Conservation (phyloP, 2,329 filamentous ascomycete genomes). For the Ustilaginoidea virens region DNA sequence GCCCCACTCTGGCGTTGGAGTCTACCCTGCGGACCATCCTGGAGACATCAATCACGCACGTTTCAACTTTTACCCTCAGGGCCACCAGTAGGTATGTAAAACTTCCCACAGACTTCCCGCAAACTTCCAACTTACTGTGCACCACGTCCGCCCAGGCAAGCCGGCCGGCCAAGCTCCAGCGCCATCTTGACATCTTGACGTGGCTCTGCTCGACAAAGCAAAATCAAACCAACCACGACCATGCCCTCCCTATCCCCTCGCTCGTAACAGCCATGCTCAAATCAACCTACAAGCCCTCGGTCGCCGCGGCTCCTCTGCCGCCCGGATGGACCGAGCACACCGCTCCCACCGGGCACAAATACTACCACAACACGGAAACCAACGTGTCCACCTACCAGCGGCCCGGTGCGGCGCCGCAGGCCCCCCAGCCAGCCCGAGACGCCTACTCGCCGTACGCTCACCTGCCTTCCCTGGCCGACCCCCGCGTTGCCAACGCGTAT, state of each 20-base stretch:
- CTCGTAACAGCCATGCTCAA: constrained; percentile 45
- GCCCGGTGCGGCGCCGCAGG: constrained; percentile 29
- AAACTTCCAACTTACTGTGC: no score
- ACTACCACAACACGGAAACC: constrained; percentile 73
- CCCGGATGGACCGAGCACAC: constrained; percentile 88
- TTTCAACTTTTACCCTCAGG: no score
- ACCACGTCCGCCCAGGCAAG: no score
- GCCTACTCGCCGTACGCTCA: constrained; percentile 12
- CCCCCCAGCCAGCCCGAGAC: constrained; percentile 15
- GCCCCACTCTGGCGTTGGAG: no score
- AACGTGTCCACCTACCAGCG: constrained; percentile 79
- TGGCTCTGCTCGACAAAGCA: no score
- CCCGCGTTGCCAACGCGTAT: constrained; percentile 43
- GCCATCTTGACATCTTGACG: no score
- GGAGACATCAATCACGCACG: no score
- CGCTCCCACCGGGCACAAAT: constrained; percentile 71
- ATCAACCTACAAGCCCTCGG: constrained; percentile 55
- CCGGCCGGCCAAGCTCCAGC: no score
- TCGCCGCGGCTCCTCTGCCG: constrained; percentile 39
- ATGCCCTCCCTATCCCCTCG: neutral
- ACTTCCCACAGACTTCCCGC: no score
- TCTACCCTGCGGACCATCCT: no score
- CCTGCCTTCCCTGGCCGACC: constrained; percentile 31
- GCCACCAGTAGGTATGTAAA: no score
- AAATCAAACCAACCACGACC: no score